A percentile compares a stretch with the other conserved stretches of the same genome.
Conservation (phyloP, 1,284 basidiomycete genomes). For the Trichosporon sp. region DNA sequence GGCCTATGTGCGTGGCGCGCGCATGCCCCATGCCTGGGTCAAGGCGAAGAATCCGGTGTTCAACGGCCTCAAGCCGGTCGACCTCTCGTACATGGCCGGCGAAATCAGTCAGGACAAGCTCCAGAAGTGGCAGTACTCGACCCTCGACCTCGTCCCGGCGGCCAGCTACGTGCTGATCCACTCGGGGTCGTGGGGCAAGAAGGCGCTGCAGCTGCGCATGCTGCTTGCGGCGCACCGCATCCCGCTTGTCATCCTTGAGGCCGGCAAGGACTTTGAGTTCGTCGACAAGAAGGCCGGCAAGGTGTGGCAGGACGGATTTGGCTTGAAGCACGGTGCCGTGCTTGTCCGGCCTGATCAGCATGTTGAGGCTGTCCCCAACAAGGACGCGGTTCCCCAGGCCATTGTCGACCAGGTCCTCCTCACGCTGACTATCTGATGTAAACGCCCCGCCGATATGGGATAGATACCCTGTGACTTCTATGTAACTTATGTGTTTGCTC, state of each 20-base stretch:
- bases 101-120: constrained; percentile 29
- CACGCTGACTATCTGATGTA: constrained; percentile 11
- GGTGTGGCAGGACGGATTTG: constrained; percentile 32
- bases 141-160: constrained; percentile 31
- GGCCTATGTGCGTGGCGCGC: constrained; percentile 32
- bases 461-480: constrained; percentile 10
- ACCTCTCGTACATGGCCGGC: constrained; percentile 32
- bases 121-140: constrained; percentile 31
- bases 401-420: constrained; percentile 17
- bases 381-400: neutral
- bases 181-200: constrained; percentile 29
- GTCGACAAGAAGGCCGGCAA: constrained; percentile 31
- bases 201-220: constrained; percentile 22
- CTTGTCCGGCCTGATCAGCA: constrained; percentile 38
- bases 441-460: neutral
- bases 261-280: constrained; percentile 35
- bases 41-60: constrained; percentile 19
- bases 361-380: constrained; percentile 23
- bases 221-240: constrained; percentile 19
- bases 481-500: neutral
- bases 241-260: constrained; percentile 23
- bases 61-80: constrained; percentile 27
- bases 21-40: constrained; percentile 37
- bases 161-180: constrained; percentile 30
- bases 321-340: constrained; percentile 28